Evolutionary conservation across 2,329 filamentous ascomycete genomes (phyloP), one percentile per base, ranked within the genome.

Genomic region (Elsinoe ampelina): DNA sequence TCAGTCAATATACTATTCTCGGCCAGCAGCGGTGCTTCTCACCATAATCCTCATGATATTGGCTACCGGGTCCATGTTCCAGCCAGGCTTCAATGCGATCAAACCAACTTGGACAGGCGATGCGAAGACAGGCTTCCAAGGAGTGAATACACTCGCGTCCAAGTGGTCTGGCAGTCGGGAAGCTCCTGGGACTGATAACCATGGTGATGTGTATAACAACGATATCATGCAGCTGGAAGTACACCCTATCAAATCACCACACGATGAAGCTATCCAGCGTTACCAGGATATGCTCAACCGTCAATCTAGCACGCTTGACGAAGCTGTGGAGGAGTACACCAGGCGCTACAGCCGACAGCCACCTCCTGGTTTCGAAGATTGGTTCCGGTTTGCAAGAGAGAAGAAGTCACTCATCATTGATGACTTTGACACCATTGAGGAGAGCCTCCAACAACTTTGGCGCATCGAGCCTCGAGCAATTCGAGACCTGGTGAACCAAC

Each of bases 401-500:
- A 22, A 50, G 15, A 41, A 42, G 7, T 54, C 52, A 7, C 11
- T 50, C 13, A 35, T 58, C 19, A 55, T 58, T 19, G 57, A 58
- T 30, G 57, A 58, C 20, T 58, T 48, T 30, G 57, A 58, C 17
- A 51, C 42, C 20, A 57, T 57, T 17, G 20, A 42, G 12, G 35
- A 57, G 19, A 45, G 12, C 3, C 11, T 57, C 6, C 34, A 41
- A 22, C 55, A 47, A 13, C 43, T 52, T 20, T 57, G 55, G 55
- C n/a, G 50, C 13, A 39, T 57, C 7, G 38, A 35, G 2, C 55
- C 55, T 13, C 12, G 26, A 19, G 20, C 13, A 17, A 20, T 57
- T 41, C 45, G 38, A 10, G 41, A 15, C 10, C 15, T 39, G 10
- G 26, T 54, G 7, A 20, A 34, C 11, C 20, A 41, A 10, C 30